Percentiles rank a stretch among this genome's conserved stretches.
phyloP scores from a whole-genome alignment of 1,284 basidiomycete genomes.

The Phellinidium pouzarii region DNA sequence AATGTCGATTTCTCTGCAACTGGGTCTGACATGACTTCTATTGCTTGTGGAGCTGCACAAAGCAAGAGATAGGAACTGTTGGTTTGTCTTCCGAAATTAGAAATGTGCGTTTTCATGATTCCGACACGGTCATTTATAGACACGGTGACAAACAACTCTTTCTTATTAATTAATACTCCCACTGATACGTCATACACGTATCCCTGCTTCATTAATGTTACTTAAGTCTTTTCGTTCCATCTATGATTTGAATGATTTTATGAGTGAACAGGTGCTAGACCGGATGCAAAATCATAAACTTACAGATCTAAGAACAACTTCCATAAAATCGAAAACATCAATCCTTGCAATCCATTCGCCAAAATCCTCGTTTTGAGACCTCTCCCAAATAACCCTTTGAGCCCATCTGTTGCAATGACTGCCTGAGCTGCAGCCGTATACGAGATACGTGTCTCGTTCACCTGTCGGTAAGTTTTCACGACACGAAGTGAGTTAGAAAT shows the following conservation, averaged over 20 bases:
- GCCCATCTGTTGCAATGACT: conserved; percentile 61
- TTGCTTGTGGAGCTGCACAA: too few species aligned
- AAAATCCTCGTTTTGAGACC: conserved; percentile 79
- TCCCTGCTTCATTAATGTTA: too few species aligned
- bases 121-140: too few species aligned
- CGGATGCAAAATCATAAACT: conserved; percentile 28
- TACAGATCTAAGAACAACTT: conserved; percentile 78
- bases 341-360: conserved; percentile 79
- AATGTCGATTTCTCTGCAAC: conserved; percentile 71
- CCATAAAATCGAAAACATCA: conserved; percentile 85
- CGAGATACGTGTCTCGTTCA: conserved; percentile 70
- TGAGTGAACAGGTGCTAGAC: background rate
- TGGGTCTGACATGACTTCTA: conserved; percentile 42
- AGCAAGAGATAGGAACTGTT: too few species aligned
- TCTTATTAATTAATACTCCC: too few species aligned
- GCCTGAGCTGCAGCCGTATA: conserved; percentile 65
- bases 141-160: too few species aligned
- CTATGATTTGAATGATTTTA: too few species aligned
- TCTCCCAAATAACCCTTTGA: conserved; percentile 66
- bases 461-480: conserved; percentile 88
- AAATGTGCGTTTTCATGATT: too few species aligned
- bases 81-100: too few species aligned
- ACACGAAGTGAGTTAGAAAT: conserved; percentile 85
- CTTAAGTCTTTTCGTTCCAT: too few species aligned
- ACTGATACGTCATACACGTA: too few species aligned